Evolutionary conservation across 139 green algal species (phyloP).

Genomic region (Chlorella sp.): DNA sequence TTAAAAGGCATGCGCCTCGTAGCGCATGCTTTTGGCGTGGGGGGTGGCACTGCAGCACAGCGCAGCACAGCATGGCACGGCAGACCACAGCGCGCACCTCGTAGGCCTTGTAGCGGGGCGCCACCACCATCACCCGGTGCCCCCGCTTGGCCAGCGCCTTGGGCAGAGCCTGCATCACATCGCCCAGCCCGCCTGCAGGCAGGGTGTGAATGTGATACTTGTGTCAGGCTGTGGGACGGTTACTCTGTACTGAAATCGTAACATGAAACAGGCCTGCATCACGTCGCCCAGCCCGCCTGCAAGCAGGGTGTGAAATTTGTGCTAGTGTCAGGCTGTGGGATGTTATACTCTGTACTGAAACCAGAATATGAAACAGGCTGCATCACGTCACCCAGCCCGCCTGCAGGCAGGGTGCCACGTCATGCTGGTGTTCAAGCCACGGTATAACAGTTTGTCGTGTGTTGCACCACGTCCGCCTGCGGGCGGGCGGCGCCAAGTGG

Average conservation of each 20-base stretch:
- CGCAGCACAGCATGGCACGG: background rate
- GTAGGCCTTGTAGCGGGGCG: slow-evolving; percentile 83
- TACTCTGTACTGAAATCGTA: too few species aligned
- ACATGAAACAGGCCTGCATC: background rate
- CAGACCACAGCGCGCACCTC: background rate
- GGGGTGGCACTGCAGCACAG: background rate
- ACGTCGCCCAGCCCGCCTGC: background rate
- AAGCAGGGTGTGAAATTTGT: background rate
- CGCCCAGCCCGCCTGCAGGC: slow-evolving; percentile 86
- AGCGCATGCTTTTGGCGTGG: too few species aligned
- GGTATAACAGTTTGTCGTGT: too few species aligned
- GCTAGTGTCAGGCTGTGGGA: too few species aligned
- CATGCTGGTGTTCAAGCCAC: too few species aligned
- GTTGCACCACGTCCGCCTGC: too few species aligned
- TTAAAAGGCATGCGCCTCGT: too few species aligned
- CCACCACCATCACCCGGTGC: slow-evolving; percentile 90
- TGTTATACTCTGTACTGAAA: too few species aligned
- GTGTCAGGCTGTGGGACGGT: too few species aligned
- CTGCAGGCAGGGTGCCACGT: background rate
- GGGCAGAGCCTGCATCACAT: slow-evolving; percentile 95
- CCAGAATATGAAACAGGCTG: too few species aligned
- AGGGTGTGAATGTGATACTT: background rate
- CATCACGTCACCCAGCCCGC: background rate
- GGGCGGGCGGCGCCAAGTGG: too few species aligned
- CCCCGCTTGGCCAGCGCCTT: slow-evolving; percentile 84